These are phyloP conservation scores for Yamagishiella unicocca DNA, from an alignment of 139 green algal species.

Conservation along the genomic window DNA sequence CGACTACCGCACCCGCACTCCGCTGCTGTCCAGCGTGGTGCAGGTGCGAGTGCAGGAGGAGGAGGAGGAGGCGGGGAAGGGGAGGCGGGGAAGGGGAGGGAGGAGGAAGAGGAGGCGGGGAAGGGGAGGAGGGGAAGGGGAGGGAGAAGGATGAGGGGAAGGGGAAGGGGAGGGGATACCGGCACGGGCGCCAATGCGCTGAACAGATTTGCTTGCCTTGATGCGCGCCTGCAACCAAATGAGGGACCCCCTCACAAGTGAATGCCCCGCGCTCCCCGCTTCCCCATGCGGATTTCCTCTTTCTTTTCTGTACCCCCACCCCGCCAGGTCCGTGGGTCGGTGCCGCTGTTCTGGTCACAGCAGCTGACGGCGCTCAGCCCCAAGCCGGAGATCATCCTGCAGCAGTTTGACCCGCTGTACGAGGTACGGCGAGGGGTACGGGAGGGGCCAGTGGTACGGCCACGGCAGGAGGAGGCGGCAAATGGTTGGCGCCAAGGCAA, in stretches of 20 bases:
- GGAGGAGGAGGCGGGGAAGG: neutral
- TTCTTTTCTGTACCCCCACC: neutral
- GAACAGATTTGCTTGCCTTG: too few relatives aligned
- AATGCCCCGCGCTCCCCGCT: neutral
- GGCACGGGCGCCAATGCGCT: too few relatives aligned
- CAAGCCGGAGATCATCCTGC: constrained; percentile 86
- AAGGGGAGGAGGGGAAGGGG: too few relatives aligned
- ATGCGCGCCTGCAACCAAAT: too few relatives aligned
- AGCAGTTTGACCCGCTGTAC: constrained; percentile 90
- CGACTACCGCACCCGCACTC: constrained; percentile 74
- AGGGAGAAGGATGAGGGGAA: too few relatives aligned
- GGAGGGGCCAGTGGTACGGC: too few relatives aligned
- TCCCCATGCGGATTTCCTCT: neutral
- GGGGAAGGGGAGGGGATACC: too few relatives aligned
- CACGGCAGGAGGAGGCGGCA: too few relatives aligned
- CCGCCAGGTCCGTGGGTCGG: constrained; percentile 88
- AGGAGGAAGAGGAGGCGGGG: too few relatives aligned
- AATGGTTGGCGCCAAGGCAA: too few relatives aligned
- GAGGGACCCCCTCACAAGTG: neutral
- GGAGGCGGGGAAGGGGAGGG: too few relatives aligned
- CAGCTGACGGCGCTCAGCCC: constrained; percentile 73
- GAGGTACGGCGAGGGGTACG: constrained; percentile 58
- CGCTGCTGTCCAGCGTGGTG: constrained; percentile 74
- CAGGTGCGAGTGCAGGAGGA: constrained; percentile 58
- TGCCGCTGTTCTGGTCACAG: constrained; percentile 97